Evolutionary conservation across 169 alveolate genomes (phyloP).

Genomic region (Plasmodium gaboni): DNA sequence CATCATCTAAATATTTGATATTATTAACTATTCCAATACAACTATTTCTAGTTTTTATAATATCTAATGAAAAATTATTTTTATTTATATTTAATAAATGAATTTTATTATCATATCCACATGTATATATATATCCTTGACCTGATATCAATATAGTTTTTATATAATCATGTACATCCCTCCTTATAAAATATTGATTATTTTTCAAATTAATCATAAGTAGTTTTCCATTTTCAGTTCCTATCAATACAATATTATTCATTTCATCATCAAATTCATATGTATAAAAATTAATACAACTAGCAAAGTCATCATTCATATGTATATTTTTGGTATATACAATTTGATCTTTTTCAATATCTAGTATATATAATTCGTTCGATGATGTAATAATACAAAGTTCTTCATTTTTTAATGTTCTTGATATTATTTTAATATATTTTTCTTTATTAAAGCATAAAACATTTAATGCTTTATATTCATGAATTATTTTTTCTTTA

Average conservation of each 20-base stretch:
- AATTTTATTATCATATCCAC: constrained; percentile 66
- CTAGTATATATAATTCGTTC: constrained; percentile 72
- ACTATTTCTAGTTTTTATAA: constrained; percentile 58
- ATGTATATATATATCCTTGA: constrained; percentile 59
- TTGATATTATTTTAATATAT: constrained; percentile 16
- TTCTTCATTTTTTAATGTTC: constrained; percentile 32
- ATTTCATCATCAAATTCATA: constrained; percentile 32
- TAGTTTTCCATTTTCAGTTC: constrained; percentile 47
- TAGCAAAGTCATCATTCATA: constrained; percentile 64
- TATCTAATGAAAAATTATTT: constrained; percentile 38
- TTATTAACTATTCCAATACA: constrained; percentile 58
- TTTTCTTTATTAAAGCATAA: constrained; percentile 41
- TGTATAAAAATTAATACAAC: constrained; percentile 37
- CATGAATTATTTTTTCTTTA: constrained; percentile 78
- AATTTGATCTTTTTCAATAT: constrained; percentile 76
- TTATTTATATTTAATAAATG: constrained; percentile 47
- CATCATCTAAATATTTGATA: constrained; percentile 55
- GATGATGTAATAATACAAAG: constrained; percentile 27
- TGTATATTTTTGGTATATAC: constrained; percentile 80
- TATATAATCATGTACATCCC: constrained; percentile 52
- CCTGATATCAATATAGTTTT: constrained; percentile 58
- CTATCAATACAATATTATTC: constrained; percentile 14
- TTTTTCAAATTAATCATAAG: constrained; percentile 44
- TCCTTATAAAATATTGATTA: constrained; percentile 39
- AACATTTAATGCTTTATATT: constrained; percentile 61